A percentile compares a stretch with the other conserved stretches of the same genome.
Evolutionary conservation across 805 yeast genomes (phyloP).

Genomic region (Starmera quercuum): DNA sequence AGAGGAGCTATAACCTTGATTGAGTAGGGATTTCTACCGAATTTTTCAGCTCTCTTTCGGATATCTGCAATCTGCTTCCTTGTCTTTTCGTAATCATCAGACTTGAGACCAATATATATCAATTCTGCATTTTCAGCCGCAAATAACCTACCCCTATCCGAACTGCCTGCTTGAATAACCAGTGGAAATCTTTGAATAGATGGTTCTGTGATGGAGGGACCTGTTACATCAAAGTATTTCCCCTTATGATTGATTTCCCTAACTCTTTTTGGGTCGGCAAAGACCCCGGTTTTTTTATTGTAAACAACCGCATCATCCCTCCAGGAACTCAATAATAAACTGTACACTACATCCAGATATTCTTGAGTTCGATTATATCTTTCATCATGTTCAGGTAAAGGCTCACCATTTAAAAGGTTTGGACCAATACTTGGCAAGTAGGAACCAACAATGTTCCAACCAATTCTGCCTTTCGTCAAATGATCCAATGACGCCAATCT

Average conservation of each 20-base stretch:
- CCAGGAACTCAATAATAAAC: conserved; percentile 34
- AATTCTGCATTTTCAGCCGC: conserved; percentile 36
- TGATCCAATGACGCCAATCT: conserved; percentile 33
- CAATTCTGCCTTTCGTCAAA: conserved; percentile 31
- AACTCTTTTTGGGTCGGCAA: conserved; percentile 29
- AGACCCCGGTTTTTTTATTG: conserved; percentile 20
- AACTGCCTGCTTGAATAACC: conserved; percentile 36
- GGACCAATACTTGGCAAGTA: conserved; percentile 29
- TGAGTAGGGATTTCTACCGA: conserved; percentile 26
- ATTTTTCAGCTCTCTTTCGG: conserved; percentile 22
- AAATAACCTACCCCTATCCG: conserved; percentile 28
- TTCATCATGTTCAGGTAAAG: conserved; percentile 30
- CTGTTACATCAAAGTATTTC: conserved; percentile 31
- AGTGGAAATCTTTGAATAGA: conserved; percentile 37
- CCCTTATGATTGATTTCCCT: conserved; percentile 34
- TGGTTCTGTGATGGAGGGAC: conserved; percentile 35
- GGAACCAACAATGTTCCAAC: conserved; percentile 36
- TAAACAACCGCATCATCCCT: conserved; percentile 28
- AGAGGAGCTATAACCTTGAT: conserved; percentile 29
- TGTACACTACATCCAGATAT: conserved; percentile 31
- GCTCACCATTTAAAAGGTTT: conserved; percentile 25
- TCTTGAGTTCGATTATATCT: conserved; percentile 35
- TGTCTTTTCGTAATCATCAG: conserved; percentile 24
- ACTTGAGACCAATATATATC: conserved; percentile 26
- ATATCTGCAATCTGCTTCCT: conserved; percentile 19